Base-by-base conservation (phyloP, 495 filamentous ascomycete species). In the Talaromyces ruber region DNA sequence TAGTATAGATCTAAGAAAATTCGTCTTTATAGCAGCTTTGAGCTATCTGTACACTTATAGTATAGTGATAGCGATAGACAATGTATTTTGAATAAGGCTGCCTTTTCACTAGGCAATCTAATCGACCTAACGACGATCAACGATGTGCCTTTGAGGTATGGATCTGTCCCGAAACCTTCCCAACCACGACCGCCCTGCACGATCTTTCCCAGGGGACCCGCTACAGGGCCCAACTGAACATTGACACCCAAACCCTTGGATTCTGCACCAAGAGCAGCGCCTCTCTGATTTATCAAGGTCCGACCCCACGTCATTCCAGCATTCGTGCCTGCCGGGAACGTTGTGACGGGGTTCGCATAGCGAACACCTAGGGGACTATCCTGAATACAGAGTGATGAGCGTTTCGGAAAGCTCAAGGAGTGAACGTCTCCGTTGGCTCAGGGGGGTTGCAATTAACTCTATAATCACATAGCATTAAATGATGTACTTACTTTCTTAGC, bases 131-230 rank as follows among this genome's bases (percentile, higher is more conserved):
- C 51, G 16, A 54, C 18, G 2, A 54, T 29, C 24, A 7, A 54
- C 2, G 51, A 54, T 28, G 51, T 16, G n/a, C 51, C 51, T 29
- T 11, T 29, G 3, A 54, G 51, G 21, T 28, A 89, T 0, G 89
- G 90, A 72, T 93, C 91, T 0, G 79, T 66, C 6, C 85, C 82
- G 64, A 92, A 90, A 0, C 89, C 89, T 74, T 96, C 92, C 91
- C 91, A 96, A 67, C 92, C 94, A 12, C 92, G 76, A 2, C 92
- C 92, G 32, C 91, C 91, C 34, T 82, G 83, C 0, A 88, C 89
- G 66, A 90, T 80, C 18, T 89, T 77, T 16, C 92, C 92, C 8
- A 90, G 65, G 8, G 88, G 88, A 24, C 89, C 88, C 66, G 90
- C 80, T 0, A 89, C 87, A 73, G 69, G 80, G 80, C 18, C 84